phyloP scores from a whole-genome alignment of 306 rosid genomes.

The Lablab purpureus region DNA sequence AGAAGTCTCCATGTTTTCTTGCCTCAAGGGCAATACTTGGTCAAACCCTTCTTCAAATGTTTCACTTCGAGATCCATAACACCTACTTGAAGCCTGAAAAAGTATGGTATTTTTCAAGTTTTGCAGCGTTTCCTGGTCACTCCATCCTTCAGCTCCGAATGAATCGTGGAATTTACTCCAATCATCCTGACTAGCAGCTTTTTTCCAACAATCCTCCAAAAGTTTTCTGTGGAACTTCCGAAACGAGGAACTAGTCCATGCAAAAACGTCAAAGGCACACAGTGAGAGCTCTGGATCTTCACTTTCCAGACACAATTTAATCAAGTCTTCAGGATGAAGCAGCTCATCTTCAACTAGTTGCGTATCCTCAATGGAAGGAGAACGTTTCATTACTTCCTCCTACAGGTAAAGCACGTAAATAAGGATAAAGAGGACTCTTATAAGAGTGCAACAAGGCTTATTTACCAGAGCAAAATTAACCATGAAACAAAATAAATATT shows the following conservation, averaged over 20 bases:
- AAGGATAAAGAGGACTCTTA: slow-evolving; percentile 32
- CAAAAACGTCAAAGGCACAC: slow-evolving; percentile 78
- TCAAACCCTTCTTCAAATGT: slow-evolving; percentile 86
- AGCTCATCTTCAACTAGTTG: slow-evolving; percentile 63
- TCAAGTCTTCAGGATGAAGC: slow-evolving; percentile 82
- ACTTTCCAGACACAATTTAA: slow-evolving; percentile 75
- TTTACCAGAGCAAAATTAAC: slow-evolving; percentile 26
- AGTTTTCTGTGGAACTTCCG: slow-evolving; percentile 69
- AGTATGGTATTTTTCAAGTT: slow-evolving; percentile 65
- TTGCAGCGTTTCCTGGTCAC: slow-evolving; percentile 75
- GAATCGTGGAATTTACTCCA: slow-evolving; percentile 75
- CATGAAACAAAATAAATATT: slow-evolving; percentile 20
- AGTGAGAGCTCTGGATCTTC: slow-evolving; percentile 62
- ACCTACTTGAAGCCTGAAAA: slow-evolving; percentile 82
- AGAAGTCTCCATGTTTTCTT: slow-evolving; percentile 61
- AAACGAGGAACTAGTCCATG: slow-evolving; percentile 91
- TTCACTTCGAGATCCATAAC: slow-evolving; percentile 75
- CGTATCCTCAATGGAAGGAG: slow-evolving; percentile 55
- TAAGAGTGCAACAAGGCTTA: slow-evolving; percentile 17
- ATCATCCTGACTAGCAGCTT: slow-evolving; percentile 76
- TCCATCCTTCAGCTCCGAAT: slow-evolving; percentile 78
- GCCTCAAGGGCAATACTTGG: slow-evolving; percentile 73
- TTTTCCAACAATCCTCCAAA: slow-evolving; percentile 92
- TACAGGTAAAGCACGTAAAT: slow-evolving; percentile 51
- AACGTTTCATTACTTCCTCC: slow-evolving; percentile 73